Evolutionary conservation across 331 rosid genomes (phyloP).

Genomic region (Malus hybrid): DNA sequence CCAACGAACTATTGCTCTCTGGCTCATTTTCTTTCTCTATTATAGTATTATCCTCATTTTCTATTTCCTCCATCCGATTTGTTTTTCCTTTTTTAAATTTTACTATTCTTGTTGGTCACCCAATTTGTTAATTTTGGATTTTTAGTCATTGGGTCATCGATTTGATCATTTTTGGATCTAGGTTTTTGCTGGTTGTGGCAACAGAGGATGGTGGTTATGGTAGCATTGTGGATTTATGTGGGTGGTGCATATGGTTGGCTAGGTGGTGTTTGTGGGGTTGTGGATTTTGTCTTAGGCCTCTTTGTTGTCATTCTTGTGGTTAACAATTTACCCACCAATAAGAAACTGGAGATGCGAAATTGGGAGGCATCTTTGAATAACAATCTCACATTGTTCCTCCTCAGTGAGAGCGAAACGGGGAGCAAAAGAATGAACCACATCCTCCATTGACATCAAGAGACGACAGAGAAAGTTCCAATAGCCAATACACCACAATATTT

Average conservation of each 20-base stretch:
- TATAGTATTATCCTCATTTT: no score
- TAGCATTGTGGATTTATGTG: neutral
- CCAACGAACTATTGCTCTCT: no score
- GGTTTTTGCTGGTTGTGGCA: neutral
- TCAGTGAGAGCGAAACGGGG: neutral
- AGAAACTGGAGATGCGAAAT: neutral
- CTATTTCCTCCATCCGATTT: no score
- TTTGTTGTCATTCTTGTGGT: neutral
- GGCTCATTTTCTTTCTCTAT: no score
- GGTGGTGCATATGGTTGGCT: neutral
- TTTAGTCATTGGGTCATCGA: neutral
- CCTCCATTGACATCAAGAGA: neutral
- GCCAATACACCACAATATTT: neutral
- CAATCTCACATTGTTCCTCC: neutral
- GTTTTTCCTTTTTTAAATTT: no score
- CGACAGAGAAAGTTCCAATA: neutral
- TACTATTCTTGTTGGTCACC: no score
- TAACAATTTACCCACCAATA: neutral
- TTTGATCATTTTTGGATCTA: neutral
- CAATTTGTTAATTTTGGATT: no score
- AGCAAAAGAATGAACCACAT: neutral
- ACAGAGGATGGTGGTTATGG: neutral
- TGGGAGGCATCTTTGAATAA: neutral
- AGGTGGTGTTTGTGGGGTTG: neutral
- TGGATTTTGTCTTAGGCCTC: neutral